Evolutionary conservation across 306 rosid species (phyloP), one percentile per base, ranked within the genome.

Genomic region (Trifolium dubium): DNA sequence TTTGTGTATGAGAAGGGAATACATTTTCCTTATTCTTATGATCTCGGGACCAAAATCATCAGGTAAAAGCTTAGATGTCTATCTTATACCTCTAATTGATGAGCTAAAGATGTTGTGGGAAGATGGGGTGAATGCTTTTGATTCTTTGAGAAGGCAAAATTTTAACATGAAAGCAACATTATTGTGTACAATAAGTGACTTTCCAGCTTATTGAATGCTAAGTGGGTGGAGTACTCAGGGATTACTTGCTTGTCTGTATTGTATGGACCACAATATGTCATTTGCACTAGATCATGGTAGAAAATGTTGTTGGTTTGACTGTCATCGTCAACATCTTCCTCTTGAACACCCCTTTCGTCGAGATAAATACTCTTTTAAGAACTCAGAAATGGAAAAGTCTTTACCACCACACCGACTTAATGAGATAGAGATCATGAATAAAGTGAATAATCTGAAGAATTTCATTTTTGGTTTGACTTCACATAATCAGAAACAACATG

Each of bases 291-390:
- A 40, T 35, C 53, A 41, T 9, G 71, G 54, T 40, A 43, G 34
- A 9, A 65, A 65, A 65, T 58, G 39, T 58, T 58, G 64, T 14
- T 58, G 64, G 37, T 58, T 58, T 58, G 37, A 58, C 31, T 58
- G 35, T 9, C 54, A 65, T 19, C 29, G 6, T 2, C 23, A 15
- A 13, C 37, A 35, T 37, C 30, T 63, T 37, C 30, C 68, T 63
- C 19, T 37, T 63, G 19, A 43, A 3, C 71, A 39, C 10, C 18
- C 4, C 4, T 65, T 40, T 65, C 11, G 10, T 49, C 55, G 35
- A 3, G 35, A 32, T 32, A 32, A 2, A 32, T 32, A 32, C 35
- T 32, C 3, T 14, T 49, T 47, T 47, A 12, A 49, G 7, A 49
- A 49, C 0, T 49, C 23, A 49, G n/a, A n/a, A 49, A 49, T 49